A percentile compares a stretch with the other conserved stretches of the same genome.
Evolutionary conservation across 331 rosid genomes (phyloP).

Genomic region (Prunus yedoensis): DNA sequence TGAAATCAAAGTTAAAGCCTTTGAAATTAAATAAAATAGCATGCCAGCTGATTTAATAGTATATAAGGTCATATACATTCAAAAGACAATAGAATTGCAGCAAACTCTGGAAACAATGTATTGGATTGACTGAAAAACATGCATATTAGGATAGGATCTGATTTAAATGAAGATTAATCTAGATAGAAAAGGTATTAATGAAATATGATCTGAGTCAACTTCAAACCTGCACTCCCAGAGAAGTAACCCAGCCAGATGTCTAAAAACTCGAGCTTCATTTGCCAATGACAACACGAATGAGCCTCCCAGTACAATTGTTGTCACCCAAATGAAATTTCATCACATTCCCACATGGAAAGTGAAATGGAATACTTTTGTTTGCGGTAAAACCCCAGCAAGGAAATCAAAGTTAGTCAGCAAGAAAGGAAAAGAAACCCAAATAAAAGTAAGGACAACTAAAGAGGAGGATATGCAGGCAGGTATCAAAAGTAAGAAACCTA

Average conservation of each 20-base stretch:
- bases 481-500: constrained; percentile 27
- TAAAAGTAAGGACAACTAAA: neutral
- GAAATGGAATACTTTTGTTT: constrained; percentile 9
- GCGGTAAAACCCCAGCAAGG: constrained; percentile 23
- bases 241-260: constrained; percentile 58
- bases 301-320: constrained; percentile 25
- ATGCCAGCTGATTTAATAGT: neutral
- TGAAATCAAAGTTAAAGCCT: neutral
- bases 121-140: neutral
- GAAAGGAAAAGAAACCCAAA: constrained; percentile 20
- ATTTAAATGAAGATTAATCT: neutral
- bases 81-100: neutral
- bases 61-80: neutral
- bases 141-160: neutral
- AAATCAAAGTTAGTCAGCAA: constrained; percentile 28
- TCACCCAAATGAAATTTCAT: constrained; percentile 47
- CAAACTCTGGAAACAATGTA: neutral
- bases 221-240: constrained; percentile 34
- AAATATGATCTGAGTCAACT: neutral
- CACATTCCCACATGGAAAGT: constrained; percentile 40
- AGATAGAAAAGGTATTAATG: neutral
- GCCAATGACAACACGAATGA: constrained; percentile 46
- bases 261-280: constrained; percentile 63
- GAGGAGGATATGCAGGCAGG: constrained; percentile 17
- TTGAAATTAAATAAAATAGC: neutral